Conservation (phyloP, 169 alveolate genomes). For the Cryptosporidium canis region DNA sequence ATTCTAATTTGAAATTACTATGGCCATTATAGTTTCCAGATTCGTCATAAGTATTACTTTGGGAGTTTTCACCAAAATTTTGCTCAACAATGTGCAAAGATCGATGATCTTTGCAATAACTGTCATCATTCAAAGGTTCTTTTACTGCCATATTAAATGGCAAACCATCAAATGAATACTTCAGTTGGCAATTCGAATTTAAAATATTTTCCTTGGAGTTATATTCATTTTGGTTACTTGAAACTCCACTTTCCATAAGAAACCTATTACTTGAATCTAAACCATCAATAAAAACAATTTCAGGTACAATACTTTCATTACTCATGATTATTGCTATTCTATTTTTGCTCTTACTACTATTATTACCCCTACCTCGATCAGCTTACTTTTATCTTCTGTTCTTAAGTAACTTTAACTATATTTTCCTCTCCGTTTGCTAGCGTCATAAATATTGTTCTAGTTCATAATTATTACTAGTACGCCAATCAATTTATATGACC, state of each 20-base stretch:
- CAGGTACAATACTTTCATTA: slow-evolving; percentile 11
- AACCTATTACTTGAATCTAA: slow-evolving; percentile 5
- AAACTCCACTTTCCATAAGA: not conserved
- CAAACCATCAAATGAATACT: not conserved
- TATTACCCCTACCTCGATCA: slow-evolving; percentile 9
- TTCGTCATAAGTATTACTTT: not conserved
- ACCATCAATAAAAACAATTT: slow-evolving; percentile 27
- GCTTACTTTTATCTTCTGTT: slow-evolving; percentile 24
- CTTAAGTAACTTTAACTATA: slow-evolving; percentile 12
- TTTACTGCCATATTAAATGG: not conserved
- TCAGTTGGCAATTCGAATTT: not conserved
- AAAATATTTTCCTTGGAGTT: slow-evolving; percentile 7
- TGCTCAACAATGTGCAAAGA: not conserved
- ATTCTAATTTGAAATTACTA: slow-evolving; percentile 58
- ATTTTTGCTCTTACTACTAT: not conserved
- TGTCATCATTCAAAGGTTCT: not conserved
- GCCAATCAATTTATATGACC: not conserved
- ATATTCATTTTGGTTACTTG: not conserved
- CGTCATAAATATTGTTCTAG: not conserved
- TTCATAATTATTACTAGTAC: not conserved
- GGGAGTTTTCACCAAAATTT: slow-evolving; percentile 2
- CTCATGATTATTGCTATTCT: not conserved
- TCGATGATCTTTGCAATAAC: not conserved
- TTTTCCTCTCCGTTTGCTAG: not conserved
- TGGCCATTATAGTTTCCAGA: not conserved